These are phyloP conservation scores for Skeletonema marinoi DNA, from an alignment of 108 stramenopile species.

Conservation along the genomic window DNA sequence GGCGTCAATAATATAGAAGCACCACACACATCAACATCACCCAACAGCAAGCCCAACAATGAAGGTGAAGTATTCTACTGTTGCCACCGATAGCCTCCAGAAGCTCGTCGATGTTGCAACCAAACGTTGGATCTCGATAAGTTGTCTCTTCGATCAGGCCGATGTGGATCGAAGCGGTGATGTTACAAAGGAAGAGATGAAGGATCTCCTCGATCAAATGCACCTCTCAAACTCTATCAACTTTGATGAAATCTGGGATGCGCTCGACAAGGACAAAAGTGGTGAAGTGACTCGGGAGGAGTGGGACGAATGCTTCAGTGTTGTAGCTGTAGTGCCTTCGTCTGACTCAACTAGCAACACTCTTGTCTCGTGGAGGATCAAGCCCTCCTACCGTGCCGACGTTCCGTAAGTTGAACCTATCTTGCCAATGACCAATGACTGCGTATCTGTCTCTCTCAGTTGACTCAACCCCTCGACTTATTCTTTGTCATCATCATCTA, in stretches of 20 bases:
- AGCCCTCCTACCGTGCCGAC: constrained; percentile 4
- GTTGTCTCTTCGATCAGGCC: constrained; percentile 3
- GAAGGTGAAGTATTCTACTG: constrained; percentile 9
- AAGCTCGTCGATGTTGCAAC: constrained; percentile 8
- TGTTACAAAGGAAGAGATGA: constrained; percentile 9
- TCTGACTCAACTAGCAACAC: constrained; percentile 8
- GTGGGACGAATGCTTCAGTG: constrained; percentile 7
- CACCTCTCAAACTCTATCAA: constrained; percentile 5
- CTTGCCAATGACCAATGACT: constrained; percentile 7
- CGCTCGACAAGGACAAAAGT: constrained; percentile 8
- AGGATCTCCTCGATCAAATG: constrained; percentile 8
- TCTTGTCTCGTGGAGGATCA: constrained; percentile 5
- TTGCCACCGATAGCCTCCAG: constrained; percentile 4
- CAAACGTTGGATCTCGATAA: constrained; percentile 8
- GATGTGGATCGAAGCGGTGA: constrained; percentile 5
- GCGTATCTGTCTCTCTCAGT: not conserved
- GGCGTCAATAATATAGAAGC: no score
- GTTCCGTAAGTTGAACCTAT: constrained; percentile 8
- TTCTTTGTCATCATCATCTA: not conserved
- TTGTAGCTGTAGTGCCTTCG: constrained; percentile 4
- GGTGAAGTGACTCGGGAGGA: constrained; percentile 7
- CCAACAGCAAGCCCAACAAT: not conserved
- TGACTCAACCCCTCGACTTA: no score
- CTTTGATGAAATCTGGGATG: constrained; percentile 8
- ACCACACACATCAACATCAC: no score